Evolutionary conservation across 2,329 filamentous ascomycete species (phyloP).

Genomic region (Penicillium sclerotiorum): DNA sequence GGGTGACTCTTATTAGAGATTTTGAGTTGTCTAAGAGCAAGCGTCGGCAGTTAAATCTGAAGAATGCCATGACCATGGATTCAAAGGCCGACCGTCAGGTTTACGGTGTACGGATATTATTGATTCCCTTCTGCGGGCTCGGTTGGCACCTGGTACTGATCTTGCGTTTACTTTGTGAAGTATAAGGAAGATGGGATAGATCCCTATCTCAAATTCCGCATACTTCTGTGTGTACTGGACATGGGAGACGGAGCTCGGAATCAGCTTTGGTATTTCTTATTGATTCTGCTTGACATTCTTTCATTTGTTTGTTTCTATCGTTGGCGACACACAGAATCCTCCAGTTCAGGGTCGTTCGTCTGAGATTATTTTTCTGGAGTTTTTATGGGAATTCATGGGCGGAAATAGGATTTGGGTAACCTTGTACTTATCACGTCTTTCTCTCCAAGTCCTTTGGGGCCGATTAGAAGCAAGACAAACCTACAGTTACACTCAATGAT

Average conservation of each 20-base stretch:
- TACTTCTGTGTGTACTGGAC: constrained; percentile 1
- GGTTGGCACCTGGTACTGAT: constrained; percentile 1
- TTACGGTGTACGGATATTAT: constrained; percentile 12
- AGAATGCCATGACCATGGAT: neutral
- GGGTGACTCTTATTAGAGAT: constrained; percentile 45
- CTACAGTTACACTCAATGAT: constrained; percentile 6
- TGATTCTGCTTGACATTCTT: neutral
- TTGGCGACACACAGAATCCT: neutral
- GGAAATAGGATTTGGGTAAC: constrained; percentile 12
- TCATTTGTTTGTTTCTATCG: neutral
- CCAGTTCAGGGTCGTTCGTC: neutral
- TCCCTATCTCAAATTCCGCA: neutral
- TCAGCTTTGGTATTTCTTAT: neutral
- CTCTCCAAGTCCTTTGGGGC: neutral
- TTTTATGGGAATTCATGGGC: constrained; percentile 10
- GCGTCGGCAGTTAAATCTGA: neutral
- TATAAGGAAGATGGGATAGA: neutral
- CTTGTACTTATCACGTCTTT: constrained; percentile 16
- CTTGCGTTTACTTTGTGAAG: constrained; percentile 1
- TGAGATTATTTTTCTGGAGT: constrained; percentile 15
- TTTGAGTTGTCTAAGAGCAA: neutral
- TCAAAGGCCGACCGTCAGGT: constrained; percentile 6
- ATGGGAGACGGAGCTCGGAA: neutral
- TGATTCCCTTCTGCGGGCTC: constrained; percentile 9
- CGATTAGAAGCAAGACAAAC: constrained; percentile 9